Conservation (phyloP, 1,139 yeast species). For the Nakaseomyces uthaithaninus region DNA sequence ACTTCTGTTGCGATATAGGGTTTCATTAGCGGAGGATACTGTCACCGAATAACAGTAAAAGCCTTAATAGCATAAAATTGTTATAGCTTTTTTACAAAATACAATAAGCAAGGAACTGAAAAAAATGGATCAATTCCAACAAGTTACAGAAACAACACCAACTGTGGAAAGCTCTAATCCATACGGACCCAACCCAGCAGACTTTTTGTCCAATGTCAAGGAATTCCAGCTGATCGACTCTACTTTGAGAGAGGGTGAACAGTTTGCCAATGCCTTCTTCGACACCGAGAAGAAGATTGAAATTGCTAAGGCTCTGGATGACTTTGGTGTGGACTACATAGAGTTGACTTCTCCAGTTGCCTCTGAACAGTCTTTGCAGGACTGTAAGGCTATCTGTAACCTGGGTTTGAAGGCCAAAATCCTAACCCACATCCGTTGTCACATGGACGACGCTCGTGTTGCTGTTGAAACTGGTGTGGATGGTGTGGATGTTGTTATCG, state of each 20-base stretch:
- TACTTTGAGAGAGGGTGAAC: slow-evolving; percentile 96
- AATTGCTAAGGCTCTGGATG: slow-evolving; percentile 95
- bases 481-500: slow-evolving; percentile 98
- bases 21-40: too few species aligned
- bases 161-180: slow-evolving; percentile 47
- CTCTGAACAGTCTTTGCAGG: slow-evolving; percentile 83
- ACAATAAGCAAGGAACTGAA: slow-evolving; percentile 2
- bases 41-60: too few species aligned
- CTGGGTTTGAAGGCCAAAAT: slow-evolving; percentile 93
- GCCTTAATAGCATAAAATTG: too few species aligned
- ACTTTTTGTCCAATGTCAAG: slow-evolving; percentile 80
- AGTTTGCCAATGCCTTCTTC: slow-evolving; percentile 95
- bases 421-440: slow-evolving; percentile 87
- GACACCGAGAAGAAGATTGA: slow-evolving; percentile 92
- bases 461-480: slow-evolving; percentile 98
- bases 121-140: slow-evolving; percentile 33
- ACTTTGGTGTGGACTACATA: slow-evolving; percentile 95
- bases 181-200: slow-evolving; percentile 93
- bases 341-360: slow-evolving; percentile 98
- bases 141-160: slow-evolving; percentile 42
- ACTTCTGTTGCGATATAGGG: too few species aligned
- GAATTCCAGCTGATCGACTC: slow-evolving; percentile 91
- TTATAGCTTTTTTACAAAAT: too few species aligned
- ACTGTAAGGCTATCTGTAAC: slow-evolving; percentile 97
- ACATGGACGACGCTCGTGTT: slow-evolving; percentile 95